Base-by-base conservation (phyloP, 1,284 basidiomycete genomes). In the Ustilago trichophora region DNA sequence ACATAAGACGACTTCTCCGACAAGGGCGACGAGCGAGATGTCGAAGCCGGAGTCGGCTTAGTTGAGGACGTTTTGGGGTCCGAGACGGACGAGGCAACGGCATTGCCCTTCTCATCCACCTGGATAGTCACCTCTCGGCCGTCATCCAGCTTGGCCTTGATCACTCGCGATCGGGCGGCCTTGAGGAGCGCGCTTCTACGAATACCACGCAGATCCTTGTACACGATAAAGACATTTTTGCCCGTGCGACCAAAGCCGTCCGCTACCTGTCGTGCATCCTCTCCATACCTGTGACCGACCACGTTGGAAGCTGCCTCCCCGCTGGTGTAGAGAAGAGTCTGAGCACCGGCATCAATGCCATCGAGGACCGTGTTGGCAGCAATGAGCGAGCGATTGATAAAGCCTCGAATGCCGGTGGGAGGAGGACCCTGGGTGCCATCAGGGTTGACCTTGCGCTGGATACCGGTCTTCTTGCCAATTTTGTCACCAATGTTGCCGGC, bases 341-440 rank as follows among this genome's bases (percentile, higher is more conserved):
- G 76, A 16, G 58, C 76, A 18, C 77, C 75, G 0, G 72, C 63
- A 34, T 82, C 81, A n/a, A 82, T 44, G 6, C 79, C 76, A 31
- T 83, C 82, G 8, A 78, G 62, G 11, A 83, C 72, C 7, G 76
- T 76, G 53, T 75, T 80, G 52, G 77, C 65, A 5, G 80, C 81
- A 16, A 79, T 66, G 16, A 82, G 60, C 1, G 76, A 70, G 33
- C 77, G 72, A 24, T 76, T 75, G 55, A 82, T 46, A 15, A 78
- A 58, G 6, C 81, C 81, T 15, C 72, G 57, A 29, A 80, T 55
- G 2, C 81, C 81, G 4, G 48, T 75, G 9, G 78, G 76, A 3
- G 74, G 38, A 0, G 63, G 53, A 27, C 64, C 58, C 33, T 38
- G 11, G 10, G 57, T 51, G 18, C 66, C 66, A 32, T 75, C 62